A percentile compares a stretch with the other conserved stretches of the same genome.
These are phyloP conservation scores for Steccherinum ochraceum DNA, from an alignment of 768 basidiomycete genomes.

Conservation along the genomic window DNA sequence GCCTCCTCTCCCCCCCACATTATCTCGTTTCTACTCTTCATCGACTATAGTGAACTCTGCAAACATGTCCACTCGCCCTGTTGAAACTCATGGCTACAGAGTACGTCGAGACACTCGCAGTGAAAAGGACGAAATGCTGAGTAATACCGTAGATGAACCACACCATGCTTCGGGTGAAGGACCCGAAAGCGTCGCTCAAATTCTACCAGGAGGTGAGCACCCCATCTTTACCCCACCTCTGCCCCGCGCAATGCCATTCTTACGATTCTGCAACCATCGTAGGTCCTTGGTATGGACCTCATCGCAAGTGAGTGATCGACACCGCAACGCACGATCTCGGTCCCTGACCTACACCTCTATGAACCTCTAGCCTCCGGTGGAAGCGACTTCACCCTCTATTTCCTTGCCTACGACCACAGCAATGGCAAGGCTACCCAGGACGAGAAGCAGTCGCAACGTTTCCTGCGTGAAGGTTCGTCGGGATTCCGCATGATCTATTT, in stretches of 20 bases:
- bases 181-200: constrained; percentile 70
- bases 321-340: neutral
- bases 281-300: constrained; percentile 75
- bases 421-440: constrained; percentile 41
- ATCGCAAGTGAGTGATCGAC: constrained; percentile 28
- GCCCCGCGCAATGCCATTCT: too few relatives aligned
- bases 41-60: neutral
- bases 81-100: neutral
- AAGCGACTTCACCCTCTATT: constrained; percentile 65
- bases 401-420: constrained; percentile 73
- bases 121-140: neutral
- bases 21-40: neutral
- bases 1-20: neutral
- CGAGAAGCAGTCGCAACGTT: constrained; percentile 43
- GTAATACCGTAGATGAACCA: constrained; percentile 59
- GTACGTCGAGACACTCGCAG: neutral
- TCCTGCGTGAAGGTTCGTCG: constrained; percentile 59
- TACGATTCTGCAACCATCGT: too few relatives aligned
- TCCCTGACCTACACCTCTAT: neutral
- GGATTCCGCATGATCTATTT: neutral
- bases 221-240: neutral
- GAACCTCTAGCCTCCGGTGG: neutral
- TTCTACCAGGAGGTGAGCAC: constrained; percentile 70
- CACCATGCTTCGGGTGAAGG: constrained; percentile 86
- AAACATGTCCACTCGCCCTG: neutral